These are phyloP conservation scores for Aspergillus caelatus DNA, from an alignment of 2,329 filamentous ascomycete species.

Conservation along the genomic window DNA sequence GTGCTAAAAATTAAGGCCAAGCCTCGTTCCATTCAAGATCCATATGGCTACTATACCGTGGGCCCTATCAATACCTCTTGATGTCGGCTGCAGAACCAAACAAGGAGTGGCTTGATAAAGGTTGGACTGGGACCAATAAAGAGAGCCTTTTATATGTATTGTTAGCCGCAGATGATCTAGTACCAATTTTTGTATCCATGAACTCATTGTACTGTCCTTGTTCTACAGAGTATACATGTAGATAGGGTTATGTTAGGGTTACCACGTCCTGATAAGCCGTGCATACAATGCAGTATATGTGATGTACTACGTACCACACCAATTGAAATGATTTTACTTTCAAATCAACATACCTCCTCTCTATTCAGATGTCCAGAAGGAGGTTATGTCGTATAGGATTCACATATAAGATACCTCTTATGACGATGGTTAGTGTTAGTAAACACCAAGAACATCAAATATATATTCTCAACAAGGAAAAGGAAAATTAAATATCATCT, in stretches of 20 bases:
- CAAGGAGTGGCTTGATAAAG: background rate
- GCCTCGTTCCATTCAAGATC: background rate
- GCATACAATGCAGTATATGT: background rate
- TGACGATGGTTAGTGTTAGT: too few relatives aligned
- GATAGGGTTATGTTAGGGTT: background rate
- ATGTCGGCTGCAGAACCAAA: background rate
- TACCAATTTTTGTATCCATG: background rate
- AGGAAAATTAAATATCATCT: background rate
- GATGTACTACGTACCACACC: background rate
- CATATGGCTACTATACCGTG: background rate
- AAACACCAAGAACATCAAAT: too few relatives aligned
- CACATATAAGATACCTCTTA: too few relatives aligned
- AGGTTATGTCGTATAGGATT: too few relatives aligned
- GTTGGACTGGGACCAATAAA: background rate
- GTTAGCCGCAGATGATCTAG: background rate
- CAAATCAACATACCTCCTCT: background rate
- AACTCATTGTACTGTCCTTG: background rate
- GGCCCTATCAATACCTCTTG: background rate
- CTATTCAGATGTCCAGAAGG: too few relatives aligned
- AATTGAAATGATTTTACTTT: background rate
- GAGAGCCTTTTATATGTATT: background rate
- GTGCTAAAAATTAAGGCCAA: slow-evolving; percentile 3
- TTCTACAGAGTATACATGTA: background rate
- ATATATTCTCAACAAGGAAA: too few relatives aligned
- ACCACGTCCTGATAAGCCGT: background rate